Evolutionary conservation across 2,329 filamentous ascomycete genomes (phyloP).

Genomic region (Celoporthe dispersa): DNA sequence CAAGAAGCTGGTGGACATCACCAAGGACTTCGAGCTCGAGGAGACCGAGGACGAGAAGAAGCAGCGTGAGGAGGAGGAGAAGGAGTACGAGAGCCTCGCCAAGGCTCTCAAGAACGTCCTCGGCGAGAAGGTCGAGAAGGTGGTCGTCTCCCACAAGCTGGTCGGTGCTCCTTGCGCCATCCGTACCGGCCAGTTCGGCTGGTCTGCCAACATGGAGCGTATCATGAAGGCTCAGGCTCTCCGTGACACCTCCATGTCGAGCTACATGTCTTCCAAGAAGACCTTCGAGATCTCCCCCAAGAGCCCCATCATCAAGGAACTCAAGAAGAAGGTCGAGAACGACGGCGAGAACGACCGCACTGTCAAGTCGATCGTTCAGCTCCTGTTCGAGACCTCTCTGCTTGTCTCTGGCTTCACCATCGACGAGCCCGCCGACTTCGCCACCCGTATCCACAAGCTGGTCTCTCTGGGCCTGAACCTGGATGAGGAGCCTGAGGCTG

Average conservation of each 20-base stretch:
- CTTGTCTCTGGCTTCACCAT: slow-evolving; percentile 99
- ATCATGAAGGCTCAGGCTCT: slow-evolving; percentile 99
- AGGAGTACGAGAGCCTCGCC: slow-evolving; percentile 92
- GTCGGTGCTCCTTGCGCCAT: slow-evolving; percentile 94
- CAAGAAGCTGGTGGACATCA: slow-evolving; percentile 99
- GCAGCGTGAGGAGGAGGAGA: slow-evolving; percentile 92
- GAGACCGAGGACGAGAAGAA: slow-evolving; percentile 99
- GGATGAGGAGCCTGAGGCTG: slow-evolving; percentile 85
- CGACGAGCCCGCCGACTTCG: slow-evolving; percentile 96
- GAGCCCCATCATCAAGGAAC: slow-evolving; percentile 96
- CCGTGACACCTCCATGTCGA: slow-evolving; percentile 98
- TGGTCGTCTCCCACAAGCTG: slow-evolving; percentile 98
- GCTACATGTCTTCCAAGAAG: slow-evolving; percentile 99
- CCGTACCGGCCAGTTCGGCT: slow-evolving; percentile 99
- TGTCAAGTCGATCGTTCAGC: slow-evolving; percentile 98
- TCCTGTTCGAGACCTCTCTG: slow-evolving; percentile 98
- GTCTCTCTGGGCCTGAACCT: slow-evolving; percentile 97
- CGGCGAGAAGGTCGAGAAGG: slow-evolving; percentile 99
- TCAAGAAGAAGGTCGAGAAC: slow-evolving; percentile 98
- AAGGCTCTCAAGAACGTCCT: slow-evolving; percentile 99
- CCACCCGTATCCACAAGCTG: slow-evolving; percentile 99
- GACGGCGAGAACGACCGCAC: slow-evolving; percentile 99
- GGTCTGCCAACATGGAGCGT: slow-evolving; percentile 99
- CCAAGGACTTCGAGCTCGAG: slow-evolving; percentile 99
- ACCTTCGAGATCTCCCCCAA: slow-evolving; percentile 99